Evolutionary conservation across 352 stramenopile genomes (phyloP), one percentile per base, ranked within the genome.

Genomic region (Peronosclerospora sorghi): DNA sequence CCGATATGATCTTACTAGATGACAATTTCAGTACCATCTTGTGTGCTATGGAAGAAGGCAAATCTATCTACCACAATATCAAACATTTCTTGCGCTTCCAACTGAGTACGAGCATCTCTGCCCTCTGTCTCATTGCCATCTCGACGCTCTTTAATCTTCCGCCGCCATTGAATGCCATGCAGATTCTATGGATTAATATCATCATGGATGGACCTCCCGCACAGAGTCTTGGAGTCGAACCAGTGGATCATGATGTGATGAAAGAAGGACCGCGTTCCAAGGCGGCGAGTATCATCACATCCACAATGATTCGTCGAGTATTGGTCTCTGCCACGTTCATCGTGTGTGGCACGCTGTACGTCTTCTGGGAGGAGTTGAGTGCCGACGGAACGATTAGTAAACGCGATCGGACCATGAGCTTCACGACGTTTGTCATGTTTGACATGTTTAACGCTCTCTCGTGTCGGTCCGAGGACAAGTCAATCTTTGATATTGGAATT

Each of bases 341-440:
- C 40, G 75, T 88, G 17, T 65, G 59, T 6, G 78, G 80, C 19
- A 91, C 78, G 3, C 41, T 94, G 15, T 92, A 75, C 44, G 75
- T 94, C 14, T 95, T 92, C 45, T 86, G 85, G 57, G 61, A 87
- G 38, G 83, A 94, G 45, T 47, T 92, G 13, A 72, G 56, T 12
- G 71, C 84, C 23, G 93, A 97, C 55, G 86, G 86, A 10, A 70
- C 73, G 8, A 76, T 97, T n/a, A 97, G 79, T 44, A 73, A 83
- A 32, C 81, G 94, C 28, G 95, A 98, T 52, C 95, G 90, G 23
- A 98, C 95, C 12, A 97, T 98, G 93, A 98, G 93, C 42, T 98
- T 98, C 70, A 98, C 96, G 52, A 98, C 90, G 9, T 98, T 98
- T 61, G 93, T 98, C 19, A 95, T 98, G 68, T 98, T 96, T 30